Evolutionary conservation across 495 filamentous ascomycete genomes (phyloP).

Genomic region (Ramalina peruviana): DNA sequence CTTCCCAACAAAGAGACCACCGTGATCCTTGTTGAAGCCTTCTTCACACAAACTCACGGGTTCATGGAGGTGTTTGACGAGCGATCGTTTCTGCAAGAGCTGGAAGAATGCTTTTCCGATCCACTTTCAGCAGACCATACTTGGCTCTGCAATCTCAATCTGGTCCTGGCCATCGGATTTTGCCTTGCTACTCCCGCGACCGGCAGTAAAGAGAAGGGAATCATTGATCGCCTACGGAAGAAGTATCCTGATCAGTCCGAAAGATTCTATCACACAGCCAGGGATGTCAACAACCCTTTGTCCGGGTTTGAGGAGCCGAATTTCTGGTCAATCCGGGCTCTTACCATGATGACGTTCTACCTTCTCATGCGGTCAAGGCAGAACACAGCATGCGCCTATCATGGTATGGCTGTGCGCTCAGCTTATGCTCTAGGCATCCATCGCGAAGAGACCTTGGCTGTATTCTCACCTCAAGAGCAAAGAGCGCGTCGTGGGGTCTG

Average conservation of each 20-base stretch:
- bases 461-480: conserved; percentile 32
- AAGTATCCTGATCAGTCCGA: conserved; percentile 37
- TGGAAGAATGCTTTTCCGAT: conserved; percentile 39
- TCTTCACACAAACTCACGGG: conserved; percentile 44
- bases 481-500: conserved; percentile 38
- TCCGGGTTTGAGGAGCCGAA: conserved; percentile 47
- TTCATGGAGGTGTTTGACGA: conserved; percentile 42
- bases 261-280: conserved; percentile 44
- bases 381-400: conserved; percentile 45
- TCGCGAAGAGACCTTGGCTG: conserved; percentile 43
- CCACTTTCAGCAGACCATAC: conserved; percentile 33
- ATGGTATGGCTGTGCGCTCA: conserved; percentile 49
- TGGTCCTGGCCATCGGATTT: conserved; percentile 46
- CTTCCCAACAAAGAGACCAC: conserved; percentile 42
- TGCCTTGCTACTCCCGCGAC: conserved; percentile 38
- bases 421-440: conserved; percentile 47
- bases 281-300: conserved; percentile 36
- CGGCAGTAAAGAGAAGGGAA: conserved; percentile 30
- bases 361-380: conserved; percentile 41
- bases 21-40: conserved; percentile 39
- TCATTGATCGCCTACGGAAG: conserved; percentile 36
- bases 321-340: conserved; percentile 48
- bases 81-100: conserved; percentile 28
- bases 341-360: conserved; percentile 47
- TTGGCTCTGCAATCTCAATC: conserved; percentile 40